Evolutionary conservation across 164 flowering plant species (phyloP).

Genomic region (Amborella trichopoda): DNA sequence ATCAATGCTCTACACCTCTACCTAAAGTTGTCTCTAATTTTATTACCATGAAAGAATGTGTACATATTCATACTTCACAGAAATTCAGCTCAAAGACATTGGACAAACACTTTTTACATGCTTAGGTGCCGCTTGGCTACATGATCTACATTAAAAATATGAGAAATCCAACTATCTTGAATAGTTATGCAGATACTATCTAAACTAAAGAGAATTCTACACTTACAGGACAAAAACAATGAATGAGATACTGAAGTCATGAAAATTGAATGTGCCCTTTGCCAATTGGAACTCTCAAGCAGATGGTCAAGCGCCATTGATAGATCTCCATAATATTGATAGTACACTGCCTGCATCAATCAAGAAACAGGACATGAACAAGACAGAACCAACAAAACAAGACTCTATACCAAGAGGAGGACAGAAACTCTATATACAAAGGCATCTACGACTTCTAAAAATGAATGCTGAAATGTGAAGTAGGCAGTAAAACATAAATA

Average conservation of each 20-base stretch:
- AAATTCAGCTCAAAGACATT: no score
- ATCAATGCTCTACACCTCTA: no score
- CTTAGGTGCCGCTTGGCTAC: no score
- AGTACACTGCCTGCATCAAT: constrained; percentile 69
- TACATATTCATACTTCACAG: no score
- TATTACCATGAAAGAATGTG: no score
- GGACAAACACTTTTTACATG: no score
- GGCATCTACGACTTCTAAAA: neutral
- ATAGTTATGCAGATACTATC: no score
- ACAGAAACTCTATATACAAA: neutral
- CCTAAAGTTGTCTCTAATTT: no score
- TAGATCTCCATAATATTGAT: constrained; percentile 48
- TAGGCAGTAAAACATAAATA: no score
- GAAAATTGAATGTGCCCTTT: constrained; percentile 79
- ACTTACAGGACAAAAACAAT: constrained; percentile 64
- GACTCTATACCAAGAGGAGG: neutral
- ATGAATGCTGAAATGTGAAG: neutral
- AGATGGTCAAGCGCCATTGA: constrained; percentile 67
- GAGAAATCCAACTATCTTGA: no score
- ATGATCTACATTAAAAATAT: no score
- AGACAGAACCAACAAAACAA: neutral
- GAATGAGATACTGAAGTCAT: constrained; percentile 72
- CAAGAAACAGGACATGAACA: constrained; percentile 1
- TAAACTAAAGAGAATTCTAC: neutral
- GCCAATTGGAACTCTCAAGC: constrained; percentile 75